Percentiles rank a stretch among this genome's conserved stretches.
phyloP scores from a whole-genome alignment of 2,329 filamentous ascomycete genomes.

The Parascedosporium putredinis region DNA sequence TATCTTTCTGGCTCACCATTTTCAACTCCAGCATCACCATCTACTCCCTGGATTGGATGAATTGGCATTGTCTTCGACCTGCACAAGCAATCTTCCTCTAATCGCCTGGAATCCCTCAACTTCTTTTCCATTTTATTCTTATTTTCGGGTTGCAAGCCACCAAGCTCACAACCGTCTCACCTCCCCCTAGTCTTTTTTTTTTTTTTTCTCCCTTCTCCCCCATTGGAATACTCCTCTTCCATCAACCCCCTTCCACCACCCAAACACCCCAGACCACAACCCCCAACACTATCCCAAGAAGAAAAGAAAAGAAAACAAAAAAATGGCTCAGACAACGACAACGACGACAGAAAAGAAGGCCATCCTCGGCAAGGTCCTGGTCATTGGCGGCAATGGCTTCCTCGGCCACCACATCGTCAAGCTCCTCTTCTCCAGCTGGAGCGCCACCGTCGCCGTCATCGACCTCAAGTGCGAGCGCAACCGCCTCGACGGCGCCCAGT shows the following conservation, averaged over 20 bases:
- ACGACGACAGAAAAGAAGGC: slow-evolving; percentile 27
- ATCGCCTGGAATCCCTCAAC: no score
- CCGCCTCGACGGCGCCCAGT: slow-evolving; percentile 47
- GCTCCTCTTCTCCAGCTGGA: slow-evolving; percentile 49
- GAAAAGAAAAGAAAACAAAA: no score
- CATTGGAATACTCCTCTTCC: no score
- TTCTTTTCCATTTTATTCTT: no score
- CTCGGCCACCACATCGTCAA: slow-evolving; percentile 74
- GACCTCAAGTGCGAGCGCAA: slow-evolving; percentile 64
- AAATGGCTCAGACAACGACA: slow-evolving; percentile 14
- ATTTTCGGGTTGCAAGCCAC: no score
- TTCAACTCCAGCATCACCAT: no score
- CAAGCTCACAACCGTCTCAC: background rate
- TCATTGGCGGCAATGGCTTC: slow-evolving; percentile 78
- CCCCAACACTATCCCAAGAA: slow-evolving; percentile 10
- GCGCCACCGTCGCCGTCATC: slow-evolving; percentile 52
- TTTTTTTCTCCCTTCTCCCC: background rate
- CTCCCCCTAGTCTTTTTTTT: background rate
- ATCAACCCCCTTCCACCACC: background rate
- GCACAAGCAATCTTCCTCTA: no score
- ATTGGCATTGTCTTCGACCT: no score
- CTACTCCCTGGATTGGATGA: no score
- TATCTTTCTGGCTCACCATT: no score
- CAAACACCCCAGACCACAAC: background rate
- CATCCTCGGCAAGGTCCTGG: slow-evolving; percentile 58